These are phyloP conservation scores for Evernia prunastri DNA, from an alignment of 495 filamentous ascomycete species.

Conservation along the genomic window DNA sequence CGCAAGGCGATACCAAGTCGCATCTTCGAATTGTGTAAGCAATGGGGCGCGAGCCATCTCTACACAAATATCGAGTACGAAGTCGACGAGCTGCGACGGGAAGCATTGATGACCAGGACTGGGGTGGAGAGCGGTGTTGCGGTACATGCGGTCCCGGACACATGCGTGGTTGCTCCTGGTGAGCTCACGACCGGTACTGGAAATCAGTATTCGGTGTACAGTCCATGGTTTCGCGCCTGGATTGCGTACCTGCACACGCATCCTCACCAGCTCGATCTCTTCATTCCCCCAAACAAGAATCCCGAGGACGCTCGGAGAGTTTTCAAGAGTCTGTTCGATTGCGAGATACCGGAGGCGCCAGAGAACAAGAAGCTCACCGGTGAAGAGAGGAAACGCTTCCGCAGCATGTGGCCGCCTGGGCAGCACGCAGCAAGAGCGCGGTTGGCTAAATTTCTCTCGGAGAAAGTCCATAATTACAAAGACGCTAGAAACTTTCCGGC, in stretches of 20 bases:
- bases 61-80: conserved; percentile 56
- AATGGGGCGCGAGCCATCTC: conserved; percentile 65
- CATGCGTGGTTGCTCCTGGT: conserved; percentile 74
- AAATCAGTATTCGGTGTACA: conserved; percentile 78
- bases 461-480: conserved; percentile 56
- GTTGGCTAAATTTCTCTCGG: conserved; percentile 62
- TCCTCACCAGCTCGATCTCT: conserved; percentile 54
- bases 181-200: conserved; percentile 54
- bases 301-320: conserved; percentile 45
- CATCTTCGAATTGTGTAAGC: conserved; percentile 60
- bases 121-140: conserved; percentile 55
- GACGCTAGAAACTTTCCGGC: conserved; percentile 56
- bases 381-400: conserved; percentile 52
- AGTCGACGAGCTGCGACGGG: conserved; percentile 57
- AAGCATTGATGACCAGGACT: conserved; percentile 56
- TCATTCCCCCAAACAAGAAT: conserved; percentile 56
- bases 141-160: conserved; percentile 66
- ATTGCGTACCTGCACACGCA: conserved; percentile 62
- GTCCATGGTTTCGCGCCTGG: conserved; percentile 77
- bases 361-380: conserved; percentile 55
- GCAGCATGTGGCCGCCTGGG: conserved; percentile 66
- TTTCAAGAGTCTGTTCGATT: conserved; percentile 56
- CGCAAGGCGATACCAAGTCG: conserved; percentile 54
- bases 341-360: conserved; percentile 55
- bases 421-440: conserved; percentile 66